A percentile compares a stretch with the other conserved stretches of the same genome.
Evolutionary conservation across 2,329 filamentous ascomycete genomes (phyloP).

Genomic region (Neopestalotiopsis clavispora): DNA sequence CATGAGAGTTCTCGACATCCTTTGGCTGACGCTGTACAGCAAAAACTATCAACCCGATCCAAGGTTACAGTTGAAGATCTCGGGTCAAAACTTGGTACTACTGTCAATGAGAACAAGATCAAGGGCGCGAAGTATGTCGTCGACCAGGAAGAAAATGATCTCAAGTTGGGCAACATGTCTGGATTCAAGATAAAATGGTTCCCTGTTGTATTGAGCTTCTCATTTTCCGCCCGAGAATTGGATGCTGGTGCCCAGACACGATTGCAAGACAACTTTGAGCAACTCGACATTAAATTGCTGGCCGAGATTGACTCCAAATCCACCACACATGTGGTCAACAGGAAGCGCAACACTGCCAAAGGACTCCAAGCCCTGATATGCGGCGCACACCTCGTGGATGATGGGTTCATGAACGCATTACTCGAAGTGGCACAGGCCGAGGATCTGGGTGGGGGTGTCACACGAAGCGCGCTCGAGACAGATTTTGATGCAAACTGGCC

Average conservation of each 20-base stretch:
- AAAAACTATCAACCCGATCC: slow-evolving; percentile 68
- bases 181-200: slow-evolving; percentile 77
- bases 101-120: slow-evolving; percentile 74
- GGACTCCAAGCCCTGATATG: slow-evolving; percentile 87
- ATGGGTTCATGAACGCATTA: slow-evolving; percentile 76
- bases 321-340: slow-evolving; percentile 88
- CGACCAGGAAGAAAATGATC: slow-evolving; percentile 61
- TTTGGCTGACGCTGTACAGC: slow-evolving; percentile 43
- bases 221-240: slow-evolving; percentile 72
- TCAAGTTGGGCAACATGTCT: slow-evolving; percentile 75
- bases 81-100: slow-evolving; percentile 83
- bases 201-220: slow-evolving; percentile 81
- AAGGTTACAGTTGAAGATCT: slow-evolving; percentile 77
- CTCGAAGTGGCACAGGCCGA: slow-evolving; percentile 60
- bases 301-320: slow-evolving; percentile 70
- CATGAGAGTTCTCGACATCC: background rate
- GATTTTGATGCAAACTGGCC: slow-evolving; percentile 86
- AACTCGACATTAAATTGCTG: slow-evolving; percentile 86
- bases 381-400: slow-evolving; percentile 76
- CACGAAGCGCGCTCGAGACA: slow-evolving; percentile 67
- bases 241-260: slow-evolving; percentile 67
- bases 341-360: slow-evolving; percentile 88
- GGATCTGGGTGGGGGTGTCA: slow-evolving; percentile 51
- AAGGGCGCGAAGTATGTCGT: slow-evolving; percentile 65
- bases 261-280: slow-evolving; percentile 72